Evolutionary conservation across 192 early-diverging fungal species (phyloP), one percentile per base, ranked within the genome.

Genomic region (Backusella circina): DNA sequence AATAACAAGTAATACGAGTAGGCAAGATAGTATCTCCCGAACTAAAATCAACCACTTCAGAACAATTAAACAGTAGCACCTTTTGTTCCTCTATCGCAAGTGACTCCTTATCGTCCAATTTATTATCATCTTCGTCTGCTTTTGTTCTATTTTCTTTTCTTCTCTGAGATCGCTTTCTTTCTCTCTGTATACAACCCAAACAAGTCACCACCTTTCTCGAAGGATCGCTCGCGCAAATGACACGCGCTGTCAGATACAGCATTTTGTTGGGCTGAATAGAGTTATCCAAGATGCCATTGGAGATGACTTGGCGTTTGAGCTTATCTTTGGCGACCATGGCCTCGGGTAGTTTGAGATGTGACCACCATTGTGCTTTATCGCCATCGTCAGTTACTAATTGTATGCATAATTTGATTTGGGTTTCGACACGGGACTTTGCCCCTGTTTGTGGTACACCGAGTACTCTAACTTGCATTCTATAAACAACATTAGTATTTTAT

Each of bases 1-100:
- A 98, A 77, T 99, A 99, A 86, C 97, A 99, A 15, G 97, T 98
- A 68, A 99, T 96, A 44, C 97, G 88, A n/a, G 95, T 94, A 28
- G 97, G 96, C 36, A 99, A 84, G 65, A 95, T 90, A 0, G 92
- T 90, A 79, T 97, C 96, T 44, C 97, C 97, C 51, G 91, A 90
- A 82, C 86, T 90, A 69, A 99, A 97, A 78, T 97, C 95, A 32
- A 96, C 89, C 47, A 95, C 81, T 37, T 93, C 91, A 69, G 85
- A 88, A 84, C 94, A 95, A 81, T 97, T 98, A 79, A 98, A 98
- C 18, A 97, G 88, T 2, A 98, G 77, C 30, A 96, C 93, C 47
- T 93, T 93, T 75, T 89, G 86, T 64, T 91, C 88, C 77, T 96
- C 95, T 30, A 90, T 72, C 15, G 86, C 88, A 64, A 95, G 86